phyloP scores from a whole-genome alignment of 2,329 filamentous ascomycete species.

The Exophiala aquamarina region DNA sequence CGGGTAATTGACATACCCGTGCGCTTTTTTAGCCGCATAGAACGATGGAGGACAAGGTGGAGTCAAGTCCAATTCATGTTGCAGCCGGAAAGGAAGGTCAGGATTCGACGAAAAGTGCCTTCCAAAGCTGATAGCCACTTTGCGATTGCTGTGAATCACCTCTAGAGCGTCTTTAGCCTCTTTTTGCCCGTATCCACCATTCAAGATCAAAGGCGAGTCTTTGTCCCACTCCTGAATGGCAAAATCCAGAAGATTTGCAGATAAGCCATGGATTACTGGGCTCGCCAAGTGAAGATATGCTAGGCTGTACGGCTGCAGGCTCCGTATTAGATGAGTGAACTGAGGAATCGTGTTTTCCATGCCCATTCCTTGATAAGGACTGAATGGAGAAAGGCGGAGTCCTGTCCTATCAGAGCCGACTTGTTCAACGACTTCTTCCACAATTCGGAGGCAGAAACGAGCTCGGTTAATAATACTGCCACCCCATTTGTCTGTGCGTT shows the following conservation, averaged over 20 bases:
- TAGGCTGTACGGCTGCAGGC: conserved; percentile 52
- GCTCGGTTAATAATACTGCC: conserved; percentile 53
- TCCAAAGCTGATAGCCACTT: conserved; percentile 50
- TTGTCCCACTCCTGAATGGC: conserved; percentile 45
- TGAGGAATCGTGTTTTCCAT: conserved; percentile 62
- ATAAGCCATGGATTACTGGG: too few species aligned
- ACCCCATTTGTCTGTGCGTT: conserved; percentile 51
- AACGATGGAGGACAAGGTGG: conserved; percentile 19
- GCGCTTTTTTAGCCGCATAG: too few species aligned
- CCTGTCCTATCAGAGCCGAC: conserved; percentile 41
- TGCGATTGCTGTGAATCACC: conserved; percentile 42
- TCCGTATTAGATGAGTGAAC: conserved; percentile 55
- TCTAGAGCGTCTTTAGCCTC: conserved; percentile 51
- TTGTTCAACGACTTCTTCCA: conserved; percentile 35
- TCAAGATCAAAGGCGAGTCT: conserved; percentile 55
- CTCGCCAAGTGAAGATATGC: conserved; percentile 61
- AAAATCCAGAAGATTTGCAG: too few species aligned
- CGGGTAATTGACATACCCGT: too few species aligned
- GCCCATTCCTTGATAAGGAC: conserved; percentile 48
- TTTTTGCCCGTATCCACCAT: conserved; percentile 54
- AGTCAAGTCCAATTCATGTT: conserved; percentile 32
- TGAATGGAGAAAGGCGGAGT: conserved; percentile 50
- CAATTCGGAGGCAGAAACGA: conserved; percentile 53
- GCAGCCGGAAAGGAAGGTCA: conserved; percentile 47
- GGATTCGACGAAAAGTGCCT: conserved; percentile 52